phyloP scores from a whole-genome alignment of 768 basidiomycete genomes.

The Chalciporus piperatus region DNA sequence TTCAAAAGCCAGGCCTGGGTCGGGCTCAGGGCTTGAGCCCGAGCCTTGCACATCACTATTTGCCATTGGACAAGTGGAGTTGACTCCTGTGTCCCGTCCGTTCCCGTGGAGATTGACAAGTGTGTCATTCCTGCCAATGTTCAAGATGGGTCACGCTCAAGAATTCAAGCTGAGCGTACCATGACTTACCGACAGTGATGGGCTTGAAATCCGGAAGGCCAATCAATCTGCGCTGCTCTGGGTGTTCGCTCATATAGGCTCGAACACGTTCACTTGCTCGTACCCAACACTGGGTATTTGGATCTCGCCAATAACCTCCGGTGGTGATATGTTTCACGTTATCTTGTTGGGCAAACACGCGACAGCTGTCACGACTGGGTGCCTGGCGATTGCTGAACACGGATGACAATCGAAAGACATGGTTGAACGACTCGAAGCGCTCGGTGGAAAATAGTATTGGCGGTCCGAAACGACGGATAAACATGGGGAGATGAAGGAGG shows the following conservation, averaged over 20 bases:
- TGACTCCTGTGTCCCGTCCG: too few relatives aligned
- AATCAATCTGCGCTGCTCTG: conserved; percentile 2
- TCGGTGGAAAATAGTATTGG: conserved; percentile 30
- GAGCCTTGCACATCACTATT: too few relatives aligned
- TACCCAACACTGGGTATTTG: neutral
- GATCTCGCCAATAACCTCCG: conserved; percentile 14
- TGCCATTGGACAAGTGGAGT: conserved; percentile 3
- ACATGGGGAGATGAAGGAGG: conserved; percentile 25
- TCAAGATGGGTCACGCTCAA: neutral
- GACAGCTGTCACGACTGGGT: conserved; percentile 23
- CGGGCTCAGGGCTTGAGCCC: too few relatives aligned
- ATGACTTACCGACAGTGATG: conserved; percentile 2
- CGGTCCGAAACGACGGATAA: conserved; percentile 28
- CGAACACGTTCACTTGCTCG: neutral
- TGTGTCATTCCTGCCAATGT: neutral
- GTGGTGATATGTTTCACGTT: conserved; percentile 13
- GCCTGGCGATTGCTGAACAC: conserved; percentile 32
- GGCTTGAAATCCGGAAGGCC: neutral
- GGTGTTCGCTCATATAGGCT: conserved; percentile 2
- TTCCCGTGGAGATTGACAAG: too few relatives aligned
- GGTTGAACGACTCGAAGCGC: conserved; percentile 27
- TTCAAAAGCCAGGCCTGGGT: too few relatives aligned
- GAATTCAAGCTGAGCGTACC: neutral
- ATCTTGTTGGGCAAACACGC: conserved; percentile 8
- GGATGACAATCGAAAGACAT: conserved; percentile 22